Base-by-base conservation (phyloP, 208 protist species). In the Leishmania tarentolae region DNA sequence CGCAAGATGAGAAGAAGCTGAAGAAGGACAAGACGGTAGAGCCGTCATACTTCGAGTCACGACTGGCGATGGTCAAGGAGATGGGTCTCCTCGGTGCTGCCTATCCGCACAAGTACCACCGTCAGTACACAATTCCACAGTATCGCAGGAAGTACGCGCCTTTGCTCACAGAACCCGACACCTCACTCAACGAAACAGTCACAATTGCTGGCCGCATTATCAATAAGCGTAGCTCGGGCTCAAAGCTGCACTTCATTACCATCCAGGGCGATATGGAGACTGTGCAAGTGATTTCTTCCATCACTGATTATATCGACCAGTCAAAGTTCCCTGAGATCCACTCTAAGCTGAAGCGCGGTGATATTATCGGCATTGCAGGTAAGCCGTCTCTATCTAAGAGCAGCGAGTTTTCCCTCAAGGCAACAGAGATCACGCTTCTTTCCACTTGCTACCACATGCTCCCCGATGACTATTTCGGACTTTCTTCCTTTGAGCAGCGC, bases 361-460 rank as follows among this genome's bases (percentile, higher is more conserved):
- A 99, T 88, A 99, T 99, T 53, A 96, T 99, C 57, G 99, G 99
- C 69, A 88, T 99, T 3, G 82, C 50, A 6, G 99, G 99, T 40
- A 87, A 89, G 44, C 93, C 99, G 3, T 92, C 89, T n/a, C 81
- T 93, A 13, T 96, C 95, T 35, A 97, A 98, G 69, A 93, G 92
- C 35, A 95, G 91, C 53, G 96, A 99, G 86, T 94, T 99, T 72
- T 97, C 93, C 8, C 90, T 99, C 74, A 90, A 82, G 57, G 92
- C 97, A n/a, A 92, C 69, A 17, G 87, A 95, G 57, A 94, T 98
- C 76, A 93, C 86, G 13, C 89, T 98, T 28, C 92, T 98, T 13
- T 95, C 95, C 17, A 99, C 99, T 37, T 99, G 99, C 92, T 97
- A 99, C 70, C 99, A 99, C 87, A 99, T 99, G 98, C 86, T 99